Conservation (phyloP, 345 rosid species). For the Orychophragmus violaceus region DNA sequence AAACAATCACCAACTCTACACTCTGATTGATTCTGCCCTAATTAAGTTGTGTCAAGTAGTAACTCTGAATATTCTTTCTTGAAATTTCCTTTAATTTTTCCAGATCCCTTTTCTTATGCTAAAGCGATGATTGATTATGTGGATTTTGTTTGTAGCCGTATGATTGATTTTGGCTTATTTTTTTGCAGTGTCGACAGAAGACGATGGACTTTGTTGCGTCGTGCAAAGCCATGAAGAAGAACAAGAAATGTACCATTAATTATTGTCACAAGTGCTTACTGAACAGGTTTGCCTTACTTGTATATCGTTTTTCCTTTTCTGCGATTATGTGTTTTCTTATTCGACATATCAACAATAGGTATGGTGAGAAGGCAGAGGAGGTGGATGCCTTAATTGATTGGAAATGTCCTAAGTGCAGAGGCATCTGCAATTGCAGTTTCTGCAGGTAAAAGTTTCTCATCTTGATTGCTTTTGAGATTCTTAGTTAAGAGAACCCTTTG, state of each 20-base stretch:
- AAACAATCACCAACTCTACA: neutral
- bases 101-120: neutral
- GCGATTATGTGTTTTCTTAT: neutral
- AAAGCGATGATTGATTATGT: neutral
- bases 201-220: constrained; percentile 30
- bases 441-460: constrained; percentile 1
- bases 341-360: constrained; percentile 7
- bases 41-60: neutral
- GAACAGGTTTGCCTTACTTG: constrained; percentile 21
- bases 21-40: neutral
- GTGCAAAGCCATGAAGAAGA: constrained; percentile 15
- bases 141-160: neutral
- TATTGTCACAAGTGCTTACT: constrained; percentile 32
- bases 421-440: constrained; percentile 13
- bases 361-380: constrained; percentile 33
- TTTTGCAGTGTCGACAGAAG: constrained; percentile 35
- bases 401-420: constrained; percentile 19
- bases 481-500: neutral
- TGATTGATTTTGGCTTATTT: neutral
- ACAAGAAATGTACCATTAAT: constrained; percentile 17
- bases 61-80: neutral
- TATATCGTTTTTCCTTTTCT: neutral
- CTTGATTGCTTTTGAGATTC: neutral
- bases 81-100: too few species aligned
- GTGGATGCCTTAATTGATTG: constrained; percentile 20